These are phyloP conservation scores for Phytopythium mirpurense DNA, from an alignment of 352 stramenopile genomes.

Conservation along the genomic window DNA sequence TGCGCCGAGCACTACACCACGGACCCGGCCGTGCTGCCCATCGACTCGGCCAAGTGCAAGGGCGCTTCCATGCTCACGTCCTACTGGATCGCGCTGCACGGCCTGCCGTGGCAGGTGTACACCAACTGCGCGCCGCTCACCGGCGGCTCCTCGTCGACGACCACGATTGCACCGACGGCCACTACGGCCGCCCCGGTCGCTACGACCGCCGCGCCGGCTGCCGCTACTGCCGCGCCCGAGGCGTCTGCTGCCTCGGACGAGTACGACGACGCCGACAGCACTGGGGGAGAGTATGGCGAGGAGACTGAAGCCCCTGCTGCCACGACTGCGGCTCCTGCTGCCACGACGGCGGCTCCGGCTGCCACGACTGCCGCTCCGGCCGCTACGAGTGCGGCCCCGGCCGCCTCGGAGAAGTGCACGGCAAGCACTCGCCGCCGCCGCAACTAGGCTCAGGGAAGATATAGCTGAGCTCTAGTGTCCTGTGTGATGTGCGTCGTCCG, in stretches of 20 bases:
- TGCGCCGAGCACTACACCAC: constrained; percentile 14
- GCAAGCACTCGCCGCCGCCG: background rate
- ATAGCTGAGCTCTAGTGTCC: no score
- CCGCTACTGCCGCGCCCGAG: background rate
- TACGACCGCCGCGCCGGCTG: background rate
- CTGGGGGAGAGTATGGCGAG: background rate
- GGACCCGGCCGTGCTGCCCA: constrained; percentile 13
- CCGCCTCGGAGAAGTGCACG: background rate
- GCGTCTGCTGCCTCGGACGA: constrained; percentile 1
- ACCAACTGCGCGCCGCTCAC: constrained; percentile 21
- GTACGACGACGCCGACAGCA: background rate
- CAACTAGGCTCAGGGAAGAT: background rate
- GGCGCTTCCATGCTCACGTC: constrained; percentile 19
- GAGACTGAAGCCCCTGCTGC: background rate
- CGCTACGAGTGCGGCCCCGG: background rate
- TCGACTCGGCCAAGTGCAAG: constrained; percentile 20
- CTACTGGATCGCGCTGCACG: constrained; percentile 28
- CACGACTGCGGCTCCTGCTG: background rate
- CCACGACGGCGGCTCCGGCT: background rate
- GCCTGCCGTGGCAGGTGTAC: constrained; percentile 24
- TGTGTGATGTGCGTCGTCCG: no score
- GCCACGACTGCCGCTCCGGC: background rate
- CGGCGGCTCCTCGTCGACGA: background rate
- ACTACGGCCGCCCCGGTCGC: constrained; percentile 3
- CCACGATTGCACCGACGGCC: background rate